Percentiles rank a stretch among this genome's conserved stretches.
phyloP scores from a whole-genome alignment of 2,329 filamentous ascomycete genomes.

The Monilinia aucupariae region DNA sequence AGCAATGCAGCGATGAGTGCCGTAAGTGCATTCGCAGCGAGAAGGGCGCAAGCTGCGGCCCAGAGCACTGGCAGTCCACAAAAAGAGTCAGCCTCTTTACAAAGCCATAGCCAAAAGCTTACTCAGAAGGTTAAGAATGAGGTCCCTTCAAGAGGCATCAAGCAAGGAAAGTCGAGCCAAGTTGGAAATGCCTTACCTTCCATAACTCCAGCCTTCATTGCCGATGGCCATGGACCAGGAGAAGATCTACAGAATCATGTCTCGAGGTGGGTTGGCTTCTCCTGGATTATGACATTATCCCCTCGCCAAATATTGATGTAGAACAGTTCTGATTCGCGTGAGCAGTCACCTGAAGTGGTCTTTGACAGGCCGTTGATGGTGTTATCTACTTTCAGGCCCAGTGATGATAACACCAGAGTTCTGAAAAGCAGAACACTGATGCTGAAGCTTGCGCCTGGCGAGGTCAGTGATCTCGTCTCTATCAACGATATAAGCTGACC shows the following conservation, averaged over 20 bases:
- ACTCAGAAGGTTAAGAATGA: background rate
- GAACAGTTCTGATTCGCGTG: slow-evolving; percentile 28
- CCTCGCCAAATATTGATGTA: slow-evolving; percentile 23
- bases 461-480: slow-evolving; percentile 38
- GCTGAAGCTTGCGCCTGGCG: slow-evolving; percentile 44
- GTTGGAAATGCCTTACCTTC: background rate
- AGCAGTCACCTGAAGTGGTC: slow-evolving; percentile 23
- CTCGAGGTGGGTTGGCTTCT: slow-evolving; percentile 6
- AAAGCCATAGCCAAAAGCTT: background rate
- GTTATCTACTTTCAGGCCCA: slow-evolving; percentile 42
- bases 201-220: slow-evolving; percentile 1
- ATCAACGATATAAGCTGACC: slow-evolving; percentile 18
- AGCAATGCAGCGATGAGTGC: slow-evolving; percentile 25
- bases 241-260: background rate
- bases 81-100: background rate
- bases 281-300: background rate
- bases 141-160: background rate
- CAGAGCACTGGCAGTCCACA: background rate
- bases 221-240: background rate
- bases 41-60: slow-evolving; percentile 25
- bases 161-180: background rate
- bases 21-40: slow-evolving; percentile 33
- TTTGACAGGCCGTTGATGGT: slow-evolving; percentile 37
- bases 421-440: slow-evolving; percentile 39
- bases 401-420: slow-evolving; percentile 41